Base-by-base conservation (phyloP, 768 basidiomycete genomes). In the Stropharia rugosoannulata region DNA sequence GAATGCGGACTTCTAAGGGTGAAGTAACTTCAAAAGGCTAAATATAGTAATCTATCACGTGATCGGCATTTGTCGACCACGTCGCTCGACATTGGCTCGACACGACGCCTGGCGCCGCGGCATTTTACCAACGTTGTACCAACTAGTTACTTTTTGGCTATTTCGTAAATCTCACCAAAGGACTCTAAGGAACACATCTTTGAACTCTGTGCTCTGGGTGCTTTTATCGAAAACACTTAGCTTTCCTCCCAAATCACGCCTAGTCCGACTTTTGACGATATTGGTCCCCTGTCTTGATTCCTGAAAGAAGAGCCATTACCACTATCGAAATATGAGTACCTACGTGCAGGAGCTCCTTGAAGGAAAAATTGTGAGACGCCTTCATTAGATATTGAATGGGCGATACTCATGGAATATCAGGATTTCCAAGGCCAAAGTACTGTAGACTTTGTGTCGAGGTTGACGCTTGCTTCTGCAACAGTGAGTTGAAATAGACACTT, bases 371-470 rank as follows among this genome's bases (percentile, higher is more conserved):
- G 45, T 46, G 25, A 22, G 27, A 29, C 22, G 10, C 2, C 5
- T 46, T 29, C 12, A 15, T 15, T 15, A 13, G 1, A 41, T 41
- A 1, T 19, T 41, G 12, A 12, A 13, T 7, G 29, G 29, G 9
- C 22, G 22, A 10, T 32, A 32, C 9, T 32, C 29, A 32, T 32
- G 29, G 29, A 32, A 43, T 18, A 3, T 13, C 13, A 87, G 85
- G 85, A 87, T 64, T 87, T 86, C 69, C 78, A 78, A 51, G 85
- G 84, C 1, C 85, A 87, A 64, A 75, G 75, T 44, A 61, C 72
- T 12, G 83, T 82, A 2, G 84, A 86, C 44, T 61, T 68, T 47
- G 72, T 83, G 37, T 65, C 76, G 9, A 73, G 74, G 13, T 59
- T 76, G 49, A 73, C 75, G 32, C 69, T 86, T 22, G 70, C 80